phyloP scores from a whole-genome alignment of 176 grass and related monocot species.

The Oropetium thomaeum region DNA sequence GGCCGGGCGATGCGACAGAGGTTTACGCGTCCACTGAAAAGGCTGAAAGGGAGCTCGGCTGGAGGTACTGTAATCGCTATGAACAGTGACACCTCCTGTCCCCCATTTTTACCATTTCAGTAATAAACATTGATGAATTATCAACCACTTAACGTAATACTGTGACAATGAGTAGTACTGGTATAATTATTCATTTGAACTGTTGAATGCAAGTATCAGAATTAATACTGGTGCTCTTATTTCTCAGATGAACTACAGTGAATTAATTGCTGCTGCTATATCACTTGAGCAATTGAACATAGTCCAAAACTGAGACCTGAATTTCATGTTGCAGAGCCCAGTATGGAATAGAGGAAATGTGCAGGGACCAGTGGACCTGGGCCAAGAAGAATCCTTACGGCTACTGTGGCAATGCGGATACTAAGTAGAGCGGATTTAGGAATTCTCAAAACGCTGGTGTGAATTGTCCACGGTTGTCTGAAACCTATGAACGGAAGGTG shows the following conservation, averaged over 20 bases:
- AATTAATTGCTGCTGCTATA: no score
- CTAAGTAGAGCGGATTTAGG: not conserved
- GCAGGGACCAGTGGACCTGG: constrained; percentile 96
- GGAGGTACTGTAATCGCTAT: constrained; percentile 52
- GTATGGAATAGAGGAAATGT: constrained; percentile 83
- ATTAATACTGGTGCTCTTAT: not conserved
- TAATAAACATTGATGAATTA: not conserved
- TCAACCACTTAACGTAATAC: not conserved
- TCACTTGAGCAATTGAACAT: no score
- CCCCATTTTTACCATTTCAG: not conserved
- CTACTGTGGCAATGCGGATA: constrained; percentile 35
- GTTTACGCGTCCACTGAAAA: constrained; percentile 83
- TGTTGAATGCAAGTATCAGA: no score
- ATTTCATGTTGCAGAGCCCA: constrained; percentile 50
- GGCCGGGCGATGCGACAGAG: constrained; percentile 71
- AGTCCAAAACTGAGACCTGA: not conserved
- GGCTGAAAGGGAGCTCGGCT: constrained; percentile 66
- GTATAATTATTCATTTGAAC: not conserved
- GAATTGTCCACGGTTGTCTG: not conserved
- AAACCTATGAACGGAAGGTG: not conserved
- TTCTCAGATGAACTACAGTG: not conserved
- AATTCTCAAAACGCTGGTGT: not conserved
- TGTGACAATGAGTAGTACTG: not conserved
- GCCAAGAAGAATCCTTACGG: constrained; percentile 83
- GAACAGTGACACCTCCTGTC: not conserved